phyloP scores from a whole-genome alignment of 2,329 filamentous ascomycete species.

The Neonectria neomacrospora region DNA sequence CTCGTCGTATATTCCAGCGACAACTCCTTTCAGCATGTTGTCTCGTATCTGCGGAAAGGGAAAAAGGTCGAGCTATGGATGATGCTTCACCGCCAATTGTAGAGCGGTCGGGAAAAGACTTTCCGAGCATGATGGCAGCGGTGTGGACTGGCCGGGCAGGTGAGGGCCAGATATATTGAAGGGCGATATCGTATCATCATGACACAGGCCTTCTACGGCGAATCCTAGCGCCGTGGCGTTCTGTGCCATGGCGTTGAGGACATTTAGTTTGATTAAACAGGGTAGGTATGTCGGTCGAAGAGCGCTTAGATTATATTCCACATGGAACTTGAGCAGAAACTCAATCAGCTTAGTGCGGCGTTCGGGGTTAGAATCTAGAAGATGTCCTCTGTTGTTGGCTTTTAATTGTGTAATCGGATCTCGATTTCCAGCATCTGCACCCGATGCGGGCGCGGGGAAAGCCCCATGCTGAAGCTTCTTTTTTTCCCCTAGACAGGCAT shows the following conservation, averaged over 20 bases:
- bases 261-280: conserved; percentile 21
- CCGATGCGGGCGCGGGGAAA: not conserved
- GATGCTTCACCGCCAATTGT: conserved; percentile 22
- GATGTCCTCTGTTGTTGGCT: not conserved
- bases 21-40: conserved; percentile 20
- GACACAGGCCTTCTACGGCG: not conserved
- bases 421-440: too few species aligned
- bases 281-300: conserved; percentile 14
- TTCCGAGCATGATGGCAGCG: not conserved
- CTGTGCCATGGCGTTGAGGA: conserved; percentile 18
- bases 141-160: not conserved
- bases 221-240: conserved; percentile 12
- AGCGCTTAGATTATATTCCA: conserved; percentile 4
- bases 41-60: conserved; percentile 27
- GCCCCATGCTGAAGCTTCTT: conserved; percentile 12
- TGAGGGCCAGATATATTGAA: conserved; percentile 8
- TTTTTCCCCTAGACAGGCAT: not conserved
- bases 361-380: not conserved
- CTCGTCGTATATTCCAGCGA: conserved; percentile 14
- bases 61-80: conserved; percentile 33
- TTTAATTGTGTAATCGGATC: not conserved
- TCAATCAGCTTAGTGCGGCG: not conserved
- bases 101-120: conserved; percentile 21
- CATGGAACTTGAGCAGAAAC: not conserved
- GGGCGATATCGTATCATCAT: not conserved